phyloP scores from a whole-genome alignment of 257 asterid genomes.

The Craterostigma plantagineum region DNA sequence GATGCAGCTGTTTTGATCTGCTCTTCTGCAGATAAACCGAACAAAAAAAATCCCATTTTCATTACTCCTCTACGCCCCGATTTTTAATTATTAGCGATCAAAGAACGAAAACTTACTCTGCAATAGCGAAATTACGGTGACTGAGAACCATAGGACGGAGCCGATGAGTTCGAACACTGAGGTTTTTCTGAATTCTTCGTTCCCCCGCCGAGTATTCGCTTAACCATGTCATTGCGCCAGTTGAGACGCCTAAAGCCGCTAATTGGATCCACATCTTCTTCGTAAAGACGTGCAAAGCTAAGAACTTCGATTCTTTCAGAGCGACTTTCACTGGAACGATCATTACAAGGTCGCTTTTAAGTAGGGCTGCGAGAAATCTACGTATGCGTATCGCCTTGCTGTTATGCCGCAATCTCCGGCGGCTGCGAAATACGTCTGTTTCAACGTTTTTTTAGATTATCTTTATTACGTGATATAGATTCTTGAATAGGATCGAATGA shows the following conservation, averaged over 20 bases:
- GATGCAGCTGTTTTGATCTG: conserved; percentile 22
- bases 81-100: no score
- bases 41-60: no score
- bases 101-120: conserved; percentile 22
- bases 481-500: no score
- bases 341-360: conserved; percentile 48
- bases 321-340: conserved; percentile 27
- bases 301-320: conserved; percentile 14
- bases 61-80: no score
- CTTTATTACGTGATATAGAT: no score
- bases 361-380: conserved; percentile 49
- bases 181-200: conserved; percentile 20
- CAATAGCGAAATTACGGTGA: conserved; percentile 33
- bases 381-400: conserved; percentile 31
- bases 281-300: conserved; percentile 28
- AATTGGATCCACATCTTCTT: conserved; percentile 33
- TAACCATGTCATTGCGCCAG: conserved; percentile 32
- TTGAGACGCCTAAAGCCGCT: conserved; percentile 17
- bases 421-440: conserved; percentile 47
- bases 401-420: conserved; percentile 45
- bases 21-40: conserved; percentile 24
- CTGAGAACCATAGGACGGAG: conserved; percentile 53
- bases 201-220: conserved; percentile 28
- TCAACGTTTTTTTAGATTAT: no score
- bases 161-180: conserved; percentile 16